These are phyloP conservation scores for Candida sanyaensis DNA, from an alignment of 1,139 yeast species.

Conservation along the genomic window DNA sequence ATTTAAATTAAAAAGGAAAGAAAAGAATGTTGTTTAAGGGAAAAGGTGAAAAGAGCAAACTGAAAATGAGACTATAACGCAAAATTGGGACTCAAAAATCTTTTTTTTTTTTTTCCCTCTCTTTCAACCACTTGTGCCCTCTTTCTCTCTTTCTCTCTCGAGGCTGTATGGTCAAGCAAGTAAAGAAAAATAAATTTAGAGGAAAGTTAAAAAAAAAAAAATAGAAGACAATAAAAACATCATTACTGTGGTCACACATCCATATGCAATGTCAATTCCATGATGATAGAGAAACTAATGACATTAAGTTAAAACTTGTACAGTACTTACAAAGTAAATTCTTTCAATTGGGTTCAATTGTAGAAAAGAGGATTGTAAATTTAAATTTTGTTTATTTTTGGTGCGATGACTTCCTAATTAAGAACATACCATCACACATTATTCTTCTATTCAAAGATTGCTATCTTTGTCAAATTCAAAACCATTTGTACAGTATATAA, in stretches of 20 bases:
- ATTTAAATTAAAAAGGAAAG: too few species aligned
- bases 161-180: conserved; percentile 1
- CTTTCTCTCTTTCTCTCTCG: background rate
- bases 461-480: too few species aligned
- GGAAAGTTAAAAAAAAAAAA: background rate
- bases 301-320: background rate
- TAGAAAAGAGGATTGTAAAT: too few species aligned
- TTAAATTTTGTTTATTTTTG: too few species aligned
- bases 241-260: too few species aligned
- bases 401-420: background rate
- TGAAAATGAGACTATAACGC: background rate
- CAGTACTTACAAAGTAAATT: too few species aligned
- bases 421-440: background rate
- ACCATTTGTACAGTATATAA: too few species aligned
- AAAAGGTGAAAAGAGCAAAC: background rate
- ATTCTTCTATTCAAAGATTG: background rate
- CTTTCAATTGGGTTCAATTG: too few species aligned
- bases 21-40: too few species aligned
- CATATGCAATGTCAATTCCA: too few species aligned
- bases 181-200: background rate
- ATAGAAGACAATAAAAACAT: background rate
- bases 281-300: background rate
- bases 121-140: too few species aligned
- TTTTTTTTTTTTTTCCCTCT: too few species aligned
- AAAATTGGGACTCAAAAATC: background rate